phyloP scores from a whole-genome alignment of 805 yeast genomes.

The Komagataella pseudopastoris region DNA sequence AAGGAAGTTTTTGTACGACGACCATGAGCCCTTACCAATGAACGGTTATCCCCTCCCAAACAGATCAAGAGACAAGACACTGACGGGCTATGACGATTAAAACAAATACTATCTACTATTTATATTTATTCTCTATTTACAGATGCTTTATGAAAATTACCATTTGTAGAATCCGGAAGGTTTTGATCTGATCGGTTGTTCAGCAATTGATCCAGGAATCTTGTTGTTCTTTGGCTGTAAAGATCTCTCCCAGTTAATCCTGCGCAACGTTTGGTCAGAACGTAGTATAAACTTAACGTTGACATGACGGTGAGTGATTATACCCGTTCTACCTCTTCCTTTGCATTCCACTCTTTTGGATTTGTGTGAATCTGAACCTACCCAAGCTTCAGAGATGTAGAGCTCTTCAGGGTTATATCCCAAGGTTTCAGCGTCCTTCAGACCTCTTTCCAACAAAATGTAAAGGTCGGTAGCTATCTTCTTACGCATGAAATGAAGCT shows the following conservation, averaged over 20 bases:
- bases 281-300: conserved; percentile 72
- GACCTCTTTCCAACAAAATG: conserved; percentile 57
- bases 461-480: conserved; percentile 70
- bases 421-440: conserved; percentile 50
- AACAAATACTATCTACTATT: not conserved
- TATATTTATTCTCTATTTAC: conserved; percentile 1
- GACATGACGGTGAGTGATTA: conserved; percentile 60
- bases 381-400: conserved; percentile 76
- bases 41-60: conserved; percentile 41
- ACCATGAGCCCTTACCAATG: conserved; percentile 51
- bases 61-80: conserved; percentile 33
- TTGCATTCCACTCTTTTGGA: conserved; percentile 60
- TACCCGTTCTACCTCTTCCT: conserved; percentile 85
- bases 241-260: conserved; percentile 46
- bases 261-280: conserved; percentile 45
- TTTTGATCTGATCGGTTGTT: conserved; percentile 31
- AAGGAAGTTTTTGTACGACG: conserved; percentile 51
- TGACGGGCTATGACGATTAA: conserved; percentile 44
- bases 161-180: conserved; percentile 42
- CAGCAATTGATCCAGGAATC: conserved; percentile 22
- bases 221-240: conserved; percentile 21
- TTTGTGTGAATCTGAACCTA: conserved; percentile 79
- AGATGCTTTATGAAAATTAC: conserved; percentile 15
- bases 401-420: conserved; percentile 47
- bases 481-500: conserved; percentile 78